Evolutionary conservation across 345 rosid species (phyloP), one percentile per base, ranked within the genome.

Genomic region (Gossypium australe): DNA sequence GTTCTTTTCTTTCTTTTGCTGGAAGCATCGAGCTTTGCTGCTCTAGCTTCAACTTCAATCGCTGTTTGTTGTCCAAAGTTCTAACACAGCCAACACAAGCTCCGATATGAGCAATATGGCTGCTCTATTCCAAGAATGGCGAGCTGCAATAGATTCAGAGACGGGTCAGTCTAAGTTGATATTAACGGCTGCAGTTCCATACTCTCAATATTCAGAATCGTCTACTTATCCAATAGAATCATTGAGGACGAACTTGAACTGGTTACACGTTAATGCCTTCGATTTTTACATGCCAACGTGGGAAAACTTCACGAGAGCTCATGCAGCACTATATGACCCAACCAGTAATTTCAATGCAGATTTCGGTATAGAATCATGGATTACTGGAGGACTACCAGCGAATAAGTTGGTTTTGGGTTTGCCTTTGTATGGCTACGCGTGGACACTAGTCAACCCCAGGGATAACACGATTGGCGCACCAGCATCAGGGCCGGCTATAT

Each of bases 241-340:
- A 1, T 56, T 83, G 59, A 41, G 13, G 27, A 67, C 41, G 43
- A 79, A 71, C 75, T 52, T 77, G 38, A 72, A 78, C 38, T 78
- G 79, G 81, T 17, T 73, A 9, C 58, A 76, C 22, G 57, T 81
- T 20, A 0, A 5, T 10, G 76, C 82, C 1, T 76, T 3, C 38
- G 78, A 79, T 8, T 70, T 73, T 20, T 45, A 79, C 11, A 11
- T 45, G 12, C 82, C 82, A 9, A 4, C 22, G 2, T 2, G 64
- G 17, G 74, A 76, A 2, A 76, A 63, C 0, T 8, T 72, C 2
- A 82, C 81, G 0, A 47, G 49, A 2, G 55, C 63, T 60, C 83
- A 78, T 44, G 78, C 86, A 8, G 82, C 82, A 45, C 13, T 82
- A 2, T 77, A 80, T 68, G 77, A 68, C 12, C 65, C 79, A 22